Evolutionary conservation across 306 rosid genomes (phyloP), one percentile per base, ranked within the genome.

Genomic region (Fragaria nilgerrensis): DNA sequence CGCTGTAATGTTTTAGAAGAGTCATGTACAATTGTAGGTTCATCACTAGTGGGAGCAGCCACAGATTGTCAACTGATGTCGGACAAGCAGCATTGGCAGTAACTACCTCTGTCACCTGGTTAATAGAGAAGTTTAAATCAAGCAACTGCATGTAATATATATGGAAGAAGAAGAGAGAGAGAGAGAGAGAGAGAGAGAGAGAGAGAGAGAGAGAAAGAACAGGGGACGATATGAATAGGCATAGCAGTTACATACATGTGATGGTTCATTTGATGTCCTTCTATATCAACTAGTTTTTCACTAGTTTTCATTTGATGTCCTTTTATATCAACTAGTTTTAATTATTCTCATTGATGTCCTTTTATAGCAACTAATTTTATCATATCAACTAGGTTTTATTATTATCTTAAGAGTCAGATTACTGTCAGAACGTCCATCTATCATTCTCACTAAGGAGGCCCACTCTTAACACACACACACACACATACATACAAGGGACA

Each of bases 81-180:
- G 39, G 73, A 73, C 77, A 64, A 72, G 36, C 69, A 59, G 45
- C 82, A 78, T 68, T 74, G 6, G 71, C 77, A 67, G 73, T 77
- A 27, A 41, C 85, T 50, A 52, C 85, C 72, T 77, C 23, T n/a
- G 79, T 73, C 43, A 74, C 90, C 96, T 91, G 85, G 63, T 81
- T 68, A 48, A 34, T 50, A 77, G 16, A 49, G 19, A 78, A 78
- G 67, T 36, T 64, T 48, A 37, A 53, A 44, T 68, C 29, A 47
- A 19, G 65, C 47, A 34, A 50, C 63, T 14, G 52, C 9, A 59
- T 23, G 29, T 72, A 36, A 36, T 62, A 72, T 50, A 20, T 44
- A 47, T 23, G 59, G 20, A 45, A 34, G 49, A 37, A 73, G n/a
- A 74, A 58, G 66, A 5, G 29, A 70, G 59, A 48, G 16, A 17